Base-by-base conservation (phyloP, 148 eudicot genomes). In the Chenopodium quinoa region DNA sequence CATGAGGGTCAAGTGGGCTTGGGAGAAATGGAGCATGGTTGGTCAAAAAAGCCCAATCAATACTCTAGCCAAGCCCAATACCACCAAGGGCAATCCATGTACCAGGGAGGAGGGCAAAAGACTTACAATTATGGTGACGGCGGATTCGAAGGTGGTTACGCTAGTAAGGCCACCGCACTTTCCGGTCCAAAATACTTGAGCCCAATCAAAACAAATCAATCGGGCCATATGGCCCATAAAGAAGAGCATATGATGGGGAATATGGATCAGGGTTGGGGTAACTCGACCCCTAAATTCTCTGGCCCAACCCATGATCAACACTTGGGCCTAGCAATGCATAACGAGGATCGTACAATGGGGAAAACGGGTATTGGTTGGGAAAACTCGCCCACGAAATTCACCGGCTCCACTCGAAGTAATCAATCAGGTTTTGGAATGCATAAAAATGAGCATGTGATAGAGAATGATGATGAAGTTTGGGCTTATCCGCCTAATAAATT, bases 1-100 rank as follows among this genome's bases (percentile, higher is more conserved):
- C 79, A 82, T 1, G 84, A 82, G 75, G 70, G 80, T 27, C 19
- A 9, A 20, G 52, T 80, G 47, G 74, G 77, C 72, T 34, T 70
- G 80, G 65, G 66, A 34, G 77, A 69, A 60, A 13, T 50, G 83
- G 80, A 75, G 19, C 63, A 83, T 19, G 80, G 86, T 60, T 79
- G 82, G 82, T 60, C 76, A 12, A 75, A 56, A 25, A 83, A 75
- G 64, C 17, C 76, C 47, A 66, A 2, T 19, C 23, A 7, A 2
- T n/a, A 37, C 22, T 75, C 79, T 4, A 77, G 75, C 31, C 27
- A 65, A 22, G 50, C 34, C 11, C 75, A 19, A 69, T 27, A 73
- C 9, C 27, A 60, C 16, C 56, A 31, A 40, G 60, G 62, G 19
- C 22, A 65, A 20, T 64, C 73, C 31, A 75, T 19, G 72, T 73